These are phyloP conservation scores for Gracilaria gracilis DNA, from an alignment of 23 red algal species.

Conservation along the genomic window DNA sequence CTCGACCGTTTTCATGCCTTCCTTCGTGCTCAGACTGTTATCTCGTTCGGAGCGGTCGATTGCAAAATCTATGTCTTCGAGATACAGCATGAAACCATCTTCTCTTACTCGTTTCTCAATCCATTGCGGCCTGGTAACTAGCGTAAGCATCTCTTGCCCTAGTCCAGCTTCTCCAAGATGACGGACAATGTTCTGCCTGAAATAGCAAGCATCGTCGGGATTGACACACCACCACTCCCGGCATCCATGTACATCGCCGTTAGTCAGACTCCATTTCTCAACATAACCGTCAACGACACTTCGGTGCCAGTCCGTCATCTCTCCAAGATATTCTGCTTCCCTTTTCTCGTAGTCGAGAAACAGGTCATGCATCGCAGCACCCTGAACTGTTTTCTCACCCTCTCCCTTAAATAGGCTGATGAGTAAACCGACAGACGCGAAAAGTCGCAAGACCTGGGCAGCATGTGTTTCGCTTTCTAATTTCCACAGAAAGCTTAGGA, in stretches of 20 bases:
- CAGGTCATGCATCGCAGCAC: conserved; percentile 16
- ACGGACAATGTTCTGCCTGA: conserved; percentile 11
- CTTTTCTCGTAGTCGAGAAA: conserved; percentile 30
- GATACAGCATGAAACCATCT: conserved; percentile 18
- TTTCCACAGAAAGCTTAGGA: conserved; percentile 6
- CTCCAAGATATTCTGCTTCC: conserved; percentile 10
- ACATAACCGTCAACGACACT: conserved; percentile 21
- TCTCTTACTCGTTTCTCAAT: conserved; percentile 23
- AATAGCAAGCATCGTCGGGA: conserved; percentile 14
- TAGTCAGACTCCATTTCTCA: not conserved
- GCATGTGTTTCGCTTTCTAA: conserved; percentile 1
- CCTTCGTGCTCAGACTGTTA: not conserved
- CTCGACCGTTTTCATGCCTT: not conserved
- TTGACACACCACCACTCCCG: conserved; percentile 21
- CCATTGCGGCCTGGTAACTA: conserved; percentile 8
- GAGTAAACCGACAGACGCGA: conserved; percentile 7
- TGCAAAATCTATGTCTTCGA: not conserved
- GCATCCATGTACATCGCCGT: not conserved
- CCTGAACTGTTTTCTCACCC: not conserved
- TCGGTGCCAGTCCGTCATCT: conserved; percentile 22
- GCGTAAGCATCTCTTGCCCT: conserved; percentile 3
- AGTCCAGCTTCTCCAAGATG: conserved; percentile 29
- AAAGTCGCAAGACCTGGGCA: conserved; percentile 8
- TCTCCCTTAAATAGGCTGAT: conserved; percentile 22
- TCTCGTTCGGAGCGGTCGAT: not conserved